Conservation (phyloP, 306 rosid genomes). For the Cicer arietinum region DNA sequence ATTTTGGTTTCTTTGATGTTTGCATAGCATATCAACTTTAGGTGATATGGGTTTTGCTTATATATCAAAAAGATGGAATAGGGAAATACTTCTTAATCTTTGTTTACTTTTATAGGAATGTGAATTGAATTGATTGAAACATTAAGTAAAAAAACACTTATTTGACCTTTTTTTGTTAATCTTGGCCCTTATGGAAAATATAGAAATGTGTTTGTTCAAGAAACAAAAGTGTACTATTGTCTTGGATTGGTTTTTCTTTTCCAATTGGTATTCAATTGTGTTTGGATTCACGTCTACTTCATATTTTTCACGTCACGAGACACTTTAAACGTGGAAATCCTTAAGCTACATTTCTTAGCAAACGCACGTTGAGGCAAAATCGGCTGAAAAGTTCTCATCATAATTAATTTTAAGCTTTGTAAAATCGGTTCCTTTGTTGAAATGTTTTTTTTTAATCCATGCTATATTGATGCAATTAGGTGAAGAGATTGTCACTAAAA, state of each 20-base stretch:
- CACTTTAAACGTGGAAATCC: too few relatives aligned
- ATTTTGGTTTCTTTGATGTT: conserved; percentile 43
- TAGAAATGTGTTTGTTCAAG: conserved; percentile 66
- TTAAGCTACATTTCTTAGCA: too few relatives aligned
- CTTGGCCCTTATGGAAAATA: conserved; percentile 52
- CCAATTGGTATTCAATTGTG: too few relatives aligned
- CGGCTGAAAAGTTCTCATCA: not conserved
- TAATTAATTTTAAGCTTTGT: conserved; percentile 20
- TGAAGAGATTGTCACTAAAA: not conserved
- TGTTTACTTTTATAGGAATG: conserved; percentile 47
- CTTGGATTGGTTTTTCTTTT: too few relatives aligned
- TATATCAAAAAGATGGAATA: conserved; percentile 42
- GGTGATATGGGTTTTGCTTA: conserved; percentile 51
- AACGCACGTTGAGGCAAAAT: too few relatives aligned
- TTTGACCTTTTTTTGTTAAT: conserved; percentile 46
- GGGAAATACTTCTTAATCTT: conserved; percentile 41
- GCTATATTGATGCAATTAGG: conserved; percentile 3
- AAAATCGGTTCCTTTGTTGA: not conserved
- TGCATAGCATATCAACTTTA: conserved; percentile 41
- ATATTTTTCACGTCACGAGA: too few relatives aligned
- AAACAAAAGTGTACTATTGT: conserved; percentile 8
- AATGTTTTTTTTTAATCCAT: not conserved
- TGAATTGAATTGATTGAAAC: conserved; percentile 47
- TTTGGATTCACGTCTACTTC: too few relatives aligned
- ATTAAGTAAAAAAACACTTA: conserved; percentile 43